Percentiles rank a stretch among this genome's conserved stretches.
Conservation (phyloP, 805 yeast species). For the Starmerella vitae region DNA sequence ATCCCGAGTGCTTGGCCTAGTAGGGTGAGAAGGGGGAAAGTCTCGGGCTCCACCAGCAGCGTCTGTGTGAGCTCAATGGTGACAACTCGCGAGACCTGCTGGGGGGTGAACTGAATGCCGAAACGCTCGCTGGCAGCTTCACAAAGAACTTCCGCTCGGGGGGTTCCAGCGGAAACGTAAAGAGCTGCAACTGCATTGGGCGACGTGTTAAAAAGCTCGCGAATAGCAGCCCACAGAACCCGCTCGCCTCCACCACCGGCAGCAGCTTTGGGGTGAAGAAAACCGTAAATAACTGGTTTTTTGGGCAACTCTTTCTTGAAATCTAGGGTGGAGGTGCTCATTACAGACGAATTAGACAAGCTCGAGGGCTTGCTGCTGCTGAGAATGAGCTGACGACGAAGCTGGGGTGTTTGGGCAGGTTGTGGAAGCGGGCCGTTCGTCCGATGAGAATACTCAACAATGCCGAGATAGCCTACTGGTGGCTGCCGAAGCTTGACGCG, state of each 20-base stretch:
- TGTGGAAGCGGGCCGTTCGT: constrained; percentile 19
- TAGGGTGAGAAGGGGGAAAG: constrained; percentile 71
- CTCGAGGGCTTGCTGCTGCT: constrained; percentile 26
- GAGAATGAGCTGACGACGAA: constrained; percentile 31
- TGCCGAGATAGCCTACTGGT: constrained; percentile 15
- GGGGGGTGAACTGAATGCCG: constrained; percentile 33
- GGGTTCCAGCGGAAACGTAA: constrained; percentile 50
- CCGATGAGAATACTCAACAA: constrained; percentile 13
- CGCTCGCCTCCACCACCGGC: constrained; percentile 99
- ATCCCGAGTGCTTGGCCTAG: constrained; percentile 84
- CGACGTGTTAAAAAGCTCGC: constrained; percentile 41
- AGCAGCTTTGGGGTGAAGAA: constrained; percentile 88
- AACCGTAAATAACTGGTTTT: constrained; percentile 46
- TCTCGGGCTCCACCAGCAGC: constrained; percentile 48
- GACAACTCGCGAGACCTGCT: constrained; percentile 40
- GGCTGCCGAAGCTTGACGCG: constrained; percentile 17
- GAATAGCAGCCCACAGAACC: constrained; percentile 88
- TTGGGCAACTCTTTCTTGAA: constrained; percentile 2
- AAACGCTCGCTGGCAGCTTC: constrained; percentile 36
- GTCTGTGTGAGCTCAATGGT: constrained; percentile 47
- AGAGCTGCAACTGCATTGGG: constrained; percentile 45
- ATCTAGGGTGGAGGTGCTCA: constrained; percentile 11
- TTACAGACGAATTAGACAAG: constrained; percentile 17
- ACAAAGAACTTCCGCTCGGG: constrained; percentile 37
- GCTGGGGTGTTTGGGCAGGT: constrained; percentile 22